A percentile compares a stretch with the other conserved stretches of the same genome.
phyloP scores from a whole-genome alignment of 345 rosid genomes.

The Rhodomyrtus tomentosa region DNA sequence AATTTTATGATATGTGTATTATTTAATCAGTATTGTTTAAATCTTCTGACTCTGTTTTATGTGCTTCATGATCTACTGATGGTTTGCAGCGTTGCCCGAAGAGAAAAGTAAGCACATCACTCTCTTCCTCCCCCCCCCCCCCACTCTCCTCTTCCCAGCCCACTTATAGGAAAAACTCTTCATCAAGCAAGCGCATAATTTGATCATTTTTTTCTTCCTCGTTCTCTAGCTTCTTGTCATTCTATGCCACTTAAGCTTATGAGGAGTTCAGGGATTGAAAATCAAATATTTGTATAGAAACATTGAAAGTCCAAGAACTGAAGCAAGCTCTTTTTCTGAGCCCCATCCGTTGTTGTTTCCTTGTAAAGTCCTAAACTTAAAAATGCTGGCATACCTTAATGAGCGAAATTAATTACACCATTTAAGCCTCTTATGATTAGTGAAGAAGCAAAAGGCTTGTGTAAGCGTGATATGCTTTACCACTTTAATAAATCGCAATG shows the following conservation, averaged over 20 bases:
- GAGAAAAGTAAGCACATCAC: conserved; percentile 66
- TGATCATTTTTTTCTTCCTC: neutral
- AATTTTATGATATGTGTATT: neutral
- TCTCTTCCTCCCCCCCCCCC: neutral
- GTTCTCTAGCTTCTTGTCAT: neutral
- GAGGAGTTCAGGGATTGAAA: neutral
- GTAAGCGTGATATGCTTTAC: neutral
- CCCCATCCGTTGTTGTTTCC: neutral
- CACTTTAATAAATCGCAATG: neutral
- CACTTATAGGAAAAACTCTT: neutral
- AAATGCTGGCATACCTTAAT: neutral
- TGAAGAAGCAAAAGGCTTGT: neutral
- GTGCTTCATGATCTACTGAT: conserved; percentile 24
- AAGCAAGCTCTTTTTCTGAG: neutral
- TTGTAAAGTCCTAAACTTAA: neutral
- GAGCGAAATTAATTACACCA: neutral
- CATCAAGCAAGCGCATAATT: neutral
- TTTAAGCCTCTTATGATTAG: neutral
- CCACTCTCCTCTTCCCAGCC: neutral
- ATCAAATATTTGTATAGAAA: neutral
- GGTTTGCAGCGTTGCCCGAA: conserved; percentile 77
- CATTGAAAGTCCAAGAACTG: neutral
- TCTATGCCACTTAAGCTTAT: neutral
- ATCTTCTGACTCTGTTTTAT: neutral
- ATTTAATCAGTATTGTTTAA: neutral